A percentile compares a stretch with the other conserved stretches of the same genome.
phyloP scores from a whole-genome alignment of 83 land plant species.

The Diphasiastrum complanatum region DNA sequence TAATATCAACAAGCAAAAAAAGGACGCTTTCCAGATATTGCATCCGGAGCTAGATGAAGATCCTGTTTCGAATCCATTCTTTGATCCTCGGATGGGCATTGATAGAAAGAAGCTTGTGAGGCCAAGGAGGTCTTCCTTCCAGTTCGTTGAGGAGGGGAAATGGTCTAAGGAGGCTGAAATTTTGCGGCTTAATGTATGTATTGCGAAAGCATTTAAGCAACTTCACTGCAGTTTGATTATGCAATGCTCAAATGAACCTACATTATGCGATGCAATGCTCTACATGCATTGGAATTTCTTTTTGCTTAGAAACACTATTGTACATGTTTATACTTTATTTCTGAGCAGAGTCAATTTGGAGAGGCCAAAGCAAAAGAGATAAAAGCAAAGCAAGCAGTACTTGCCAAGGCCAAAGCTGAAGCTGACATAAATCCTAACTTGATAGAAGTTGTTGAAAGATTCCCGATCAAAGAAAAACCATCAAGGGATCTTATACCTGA shows the following conservation, averaged over 20 bases:
- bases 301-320: too few relatives aligned
- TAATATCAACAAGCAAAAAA: conserved; percentile 92
- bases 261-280: not conserved
- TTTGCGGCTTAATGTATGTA: conserved; percentile 57
- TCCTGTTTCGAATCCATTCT: conserved; percentile 57
- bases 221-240: too few relatives aligned
- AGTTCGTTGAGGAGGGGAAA: conserved; percentile 96
- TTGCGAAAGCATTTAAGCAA: too few relatives aligned
- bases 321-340: too few relatives aligned
- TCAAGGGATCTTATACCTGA: conserved; percentile 84
- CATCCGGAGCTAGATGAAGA: conserved; percentile 83
- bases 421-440: conserved; percentile 89
- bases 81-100: conserved; percentile 68
- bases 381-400: conserved; percentile 75
- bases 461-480: conserved; percentile 53
- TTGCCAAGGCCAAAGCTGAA: conserved; percentile 84
- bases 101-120: conserved; percentile 79
- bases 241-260: not conserved
- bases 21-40: conserved; percentile 91
- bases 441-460: conserved; percentile 75
- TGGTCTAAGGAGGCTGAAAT: conserved; percentile 84
- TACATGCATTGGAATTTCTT: too few relatives aligned
- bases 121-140: conserved; percentile 75
- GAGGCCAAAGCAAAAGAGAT: conserved; percentile 90
- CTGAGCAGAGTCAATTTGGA: conserved; percentile 83